Percentiles rank a stretch among this genome's conserved stretches.
These are phyloP conservation scores for Acanthamoeba pearcei DNA, from an alignment of 208 protist genomes.

Conservation along the genomic window DNA sequence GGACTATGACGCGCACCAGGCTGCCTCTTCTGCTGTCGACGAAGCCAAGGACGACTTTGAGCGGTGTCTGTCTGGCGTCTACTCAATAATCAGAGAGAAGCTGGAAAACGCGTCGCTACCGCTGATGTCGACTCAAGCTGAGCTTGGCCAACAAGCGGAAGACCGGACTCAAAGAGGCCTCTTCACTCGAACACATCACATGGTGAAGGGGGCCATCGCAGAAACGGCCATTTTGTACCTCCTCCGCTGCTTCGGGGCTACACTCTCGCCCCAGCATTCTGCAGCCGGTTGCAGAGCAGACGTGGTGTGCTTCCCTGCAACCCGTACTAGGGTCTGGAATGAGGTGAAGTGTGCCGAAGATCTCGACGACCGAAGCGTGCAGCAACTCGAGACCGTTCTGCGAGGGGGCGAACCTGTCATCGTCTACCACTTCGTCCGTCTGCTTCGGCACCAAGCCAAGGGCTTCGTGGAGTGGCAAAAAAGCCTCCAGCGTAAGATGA, in stretches of 20 bases:
- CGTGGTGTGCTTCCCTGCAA: neutral
- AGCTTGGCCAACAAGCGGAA: neutral
- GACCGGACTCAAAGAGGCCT: neutral
- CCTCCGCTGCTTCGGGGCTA: neutral
- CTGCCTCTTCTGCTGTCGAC: neutral
- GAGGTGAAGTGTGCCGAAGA: neutral
- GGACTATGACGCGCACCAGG: neutral
- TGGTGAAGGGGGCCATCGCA: neutral
- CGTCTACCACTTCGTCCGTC: neutral
- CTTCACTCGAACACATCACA: neutral
- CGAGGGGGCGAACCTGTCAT: neutral
- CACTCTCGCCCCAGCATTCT: neutral
- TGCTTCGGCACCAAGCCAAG: neutral
- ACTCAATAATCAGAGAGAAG: neutral
- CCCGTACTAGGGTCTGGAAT: neutral
- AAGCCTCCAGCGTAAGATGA: neutral
- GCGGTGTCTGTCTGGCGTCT: neutral
- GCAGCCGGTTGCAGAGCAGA: neutral
- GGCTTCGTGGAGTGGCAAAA: neutral
- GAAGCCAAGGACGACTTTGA: neutral
- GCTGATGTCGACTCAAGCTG: neutral
- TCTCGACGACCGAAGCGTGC: neutral
- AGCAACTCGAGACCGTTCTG: neutral
- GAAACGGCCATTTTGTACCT: conserved; percentile 11
- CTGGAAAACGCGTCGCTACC: neutral